Conservation (phyloP, 768 basidiomycete species). For the Macrolepiota albuminosa region DNA sequence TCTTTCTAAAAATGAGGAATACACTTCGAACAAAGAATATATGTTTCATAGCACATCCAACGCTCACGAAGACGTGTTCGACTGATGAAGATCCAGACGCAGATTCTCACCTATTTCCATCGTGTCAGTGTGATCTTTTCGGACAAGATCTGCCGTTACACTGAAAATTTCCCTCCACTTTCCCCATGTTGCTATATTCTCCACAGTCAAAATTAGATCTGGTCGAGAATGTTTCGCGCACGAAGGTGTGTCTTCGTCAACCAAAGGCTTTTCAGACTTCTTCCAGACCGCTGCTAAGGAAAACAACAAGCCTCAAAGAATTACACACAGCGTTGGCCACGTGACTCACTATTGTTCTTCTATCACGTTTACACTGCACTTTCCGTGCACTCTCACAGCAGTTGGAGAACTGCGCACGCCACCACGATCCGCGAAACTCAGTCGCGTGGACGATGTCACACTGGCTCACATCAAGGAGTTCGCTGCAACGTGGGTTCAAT, state of each 20-base stretch:
- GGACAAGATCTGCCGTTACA: background rate
- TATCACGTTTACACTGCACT: slow-evolving; percentile 56
- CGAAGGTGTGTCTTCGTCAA: too few relatives aligned
- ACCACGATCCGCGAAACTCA: slow-evolving; percentile 45
- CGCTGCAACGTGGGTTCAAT: slow-evolving; percentile 40
- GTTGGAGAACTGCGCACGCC: slow-evolving; percentile 52
- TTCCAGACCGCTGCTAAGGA: too few relatives aligned
- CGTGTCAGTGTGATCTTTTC: background rate
- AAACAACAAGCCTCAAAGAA: too few relatives aligned
- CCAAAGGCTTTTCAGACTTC: too few relatives aligned
- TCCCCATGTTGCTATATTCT: background rate
- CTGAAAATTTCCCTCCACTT: background rate
- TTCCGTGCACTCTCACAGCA: slow-evolving; percentile 51
- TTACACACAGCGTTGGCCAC: background rate
- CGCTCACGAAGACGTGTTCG: background rate
- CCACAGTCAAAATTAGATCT: background rate
- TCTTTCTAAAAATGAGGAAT: background rate
- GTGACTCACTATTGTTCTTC: background rate
- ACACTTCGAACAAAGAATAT: background rate
- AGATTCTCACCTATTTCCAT: background rate
- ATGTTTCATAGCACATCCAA: background rate
- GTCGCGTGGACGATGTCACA: slow-evolving; percentile 29
- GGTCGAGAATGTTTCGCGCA: background rate
- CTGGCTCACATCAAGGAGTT: slow-evolving; percentile 39
- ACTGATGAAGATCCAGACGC: background rate